Evolutionary conservation across 2,329 filamentous ascomycete genomes (phyloP).

Genomic region (Penicillium digitatum): DNA sequence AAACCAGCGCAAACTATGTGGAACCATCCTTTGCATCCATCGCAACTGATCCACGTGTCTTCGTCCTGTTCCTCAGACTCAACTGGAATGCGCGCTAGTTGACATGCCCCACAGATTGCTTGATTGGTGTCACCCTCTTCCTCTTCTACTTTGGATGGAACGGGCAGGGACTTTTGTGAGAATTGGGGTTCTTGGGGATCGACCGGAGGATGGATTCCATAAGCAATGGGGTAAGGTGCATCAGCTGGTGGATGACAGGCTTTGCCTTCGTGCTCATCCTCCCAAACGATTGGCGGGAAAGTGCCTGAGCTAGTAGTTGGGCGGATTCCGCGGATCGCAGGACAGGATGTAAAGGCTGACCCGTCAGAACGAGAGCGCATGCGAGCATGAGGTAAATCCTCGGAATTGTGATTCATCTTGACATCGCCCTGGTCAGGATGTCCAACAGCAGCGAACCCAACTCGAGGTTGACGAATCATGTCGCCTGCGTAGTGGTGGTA

Average conservation of each 20-base stretch:
- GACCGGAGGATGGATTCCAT: constrained; percentile 9
- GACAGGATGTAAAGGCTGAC: constrained; percentile 38
- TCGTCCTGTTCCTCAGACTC: constrained; percentile 53
- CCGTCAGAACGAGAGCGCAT: constrained; percentile 43
- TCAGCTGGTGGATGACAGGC: constrained; percentile 13
- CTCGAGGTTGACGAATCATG: constrained; percentile 20
- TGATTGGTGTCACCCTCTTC: constrained; percentile 32
- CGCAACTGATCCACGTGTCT: constrained; percentile 62
- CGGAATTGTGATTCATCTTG: constrained; percentile 14
- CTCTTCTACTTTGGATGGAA: constrained; percentile 29
- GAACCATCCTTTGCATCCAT: constrained; percentile 66
- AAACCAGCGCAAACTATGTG: constrained; percentile 65
- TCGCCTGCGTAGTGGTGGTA: constrained; percentile 24
- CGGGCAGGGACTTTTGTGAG: constrained; percentile 13
- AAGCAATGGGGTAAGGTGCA: constrained; percentile 7
- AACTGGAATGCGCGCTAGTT: constrained; percentile 51
- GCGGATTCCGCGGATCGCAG: constrained; percentile 34
- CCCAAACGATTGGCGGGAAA: constrained; percentile 34
- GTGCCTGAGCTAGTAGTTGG: constrained; percentile 40
- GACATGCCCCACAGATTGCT: constrained; percentile 56
- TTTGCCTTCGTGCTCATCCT: constrained; percentile 27
- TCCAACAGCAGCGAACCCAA: constrained; percentile 18
- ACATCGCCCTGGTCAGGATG: constrained; percentile 16
- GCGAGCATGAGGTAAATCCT: constrained; percentile 32
- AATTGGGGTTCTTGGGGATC: constrained; percentile 3